Percentiles rank a stretch among this genome's conserved stretches.
Conservation (phyloP, 768 basidiomycete genomes). For the Agaricus subrufescens region DNA sequence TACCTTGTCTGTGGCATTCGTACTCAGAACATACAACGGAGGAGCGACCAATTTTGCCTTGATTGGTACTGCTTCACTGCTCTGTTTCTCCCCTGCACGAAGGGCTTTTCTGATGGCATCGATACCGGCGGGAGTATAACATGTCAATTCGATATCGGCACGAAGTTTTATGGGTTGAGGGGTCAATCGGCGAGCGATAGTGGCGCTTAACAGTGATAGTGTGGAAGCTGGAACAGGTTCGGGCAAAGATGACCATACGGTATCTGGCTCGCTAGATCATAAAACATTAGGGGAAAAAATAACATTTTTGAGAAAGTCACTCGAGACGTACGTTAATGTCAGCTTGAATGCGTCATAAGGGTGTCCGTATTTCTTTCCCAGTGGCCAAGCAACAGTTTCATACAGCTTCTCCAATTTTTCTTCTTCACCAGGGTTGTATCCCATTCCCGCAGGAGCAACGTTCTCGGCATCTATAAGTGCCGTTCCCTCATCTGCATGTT, state of each 20-base stretch:
- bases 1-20: slow-evolving; percentile 95
- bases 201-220: slow-evolving; percentile 60
- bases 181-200: slow-evolving; percentile 91
- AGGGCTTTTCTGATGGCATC: slow-evolving; percentile 95
- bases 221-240: slow-evolving; percentile 54
- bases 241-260: slow-evolving; percentile 72
- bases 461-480: slow-evolving; percentile 23
- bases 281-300: not conserved
- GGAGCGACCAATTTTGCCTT: slow-evolving; percentile 97
- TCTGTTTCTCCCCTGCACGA: slow-evolving; percentile 81
- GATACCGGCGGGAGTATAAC: slow-evolving; percentile 93
- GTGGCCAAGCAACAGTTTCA: slow-evolving; percentile 89
- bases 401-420: slow-evolving; percentile 82
- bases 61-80: slow-evolving; percentile 89
- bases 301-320: not conserved
- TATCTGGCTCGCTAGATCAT: slow-evolving; percentile 42
- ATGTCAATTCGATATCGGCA: slow-evolving; percentile 95
- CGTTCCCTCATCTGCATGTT: slow-evolving; percentile 32
- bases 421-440: slow-evolving; percentile 53
- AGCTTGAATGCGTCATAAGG: slow-evolving; percentile 98
- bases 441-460: slow-evolving; percentile 27
- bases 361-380: slow-evolving; percentile 89
- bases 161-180: slow-evolving; percentile 99
- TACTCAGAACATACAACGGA: slow-evolving; percentile 91
- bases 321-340: slow-evolving; percentile 71